Evolutionary conservation across 2,329 filamentous ascomycete genomes (phyloP), one percentile per base, ranked within the genome.

Genomic region (Elsinoe ampelina): DNA sequence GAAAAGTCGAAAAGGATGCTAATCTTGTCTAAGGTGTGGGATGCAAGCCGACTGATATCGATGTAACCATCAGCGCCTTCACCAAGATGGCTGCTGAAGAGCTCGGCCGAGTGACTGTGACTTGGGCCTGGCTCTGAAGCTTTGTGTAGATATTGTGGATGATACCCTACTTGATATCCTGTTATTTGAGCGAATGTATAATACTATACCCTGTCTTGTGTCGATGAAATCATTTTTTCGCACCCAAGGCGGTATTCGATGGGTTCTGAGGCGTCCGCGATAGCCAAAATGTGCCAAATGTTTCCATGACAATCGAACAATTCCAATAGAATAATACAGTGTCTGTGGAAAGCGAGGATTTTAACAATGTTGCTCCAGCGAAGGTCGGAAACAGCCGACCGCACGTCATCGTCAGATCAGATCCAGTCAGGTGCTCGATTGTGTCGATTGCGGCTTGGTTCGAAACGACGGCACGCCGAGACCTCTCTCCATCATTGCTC

Each of bases 1-100:
- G 4, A 30, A 30, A 8, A 30, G 26, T 7, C 26, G 7, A 30
- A 5, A 3, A 30, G 2, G 26, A 55, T 45, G 20, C 54, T 56
- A 41, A 56, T 42, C 36, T 15, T 13, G 10, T 36, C n/a, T 17
- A 19, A 61, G 61, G 61, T 43, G 57, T 63, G 0, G 76, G 72
- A 0, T 82, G 80, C 61, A 63, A 61, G 22, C 61, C 71, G 8
- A 66, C 70, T 22, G 76, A 80, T 63, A 61, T 82, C 15, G 79
- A 82, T 62, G 67, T 79, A 19, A 78, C 73, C 10, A 68, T 73
- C 1, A 63, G 66, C 3, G 75, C 72, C 1, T 82, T 81, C 30
- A 56, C 39, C 4, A 22, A 56, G 54, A 22, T 56, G 22, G 54
- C 54, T 13, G 38, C 54, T n/a, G 54, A 56, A 41, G 54, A 38